Evolutionary conservation across 257 asterid species (phyloP).

Genomic region (Petrea volubilis): DNA sequence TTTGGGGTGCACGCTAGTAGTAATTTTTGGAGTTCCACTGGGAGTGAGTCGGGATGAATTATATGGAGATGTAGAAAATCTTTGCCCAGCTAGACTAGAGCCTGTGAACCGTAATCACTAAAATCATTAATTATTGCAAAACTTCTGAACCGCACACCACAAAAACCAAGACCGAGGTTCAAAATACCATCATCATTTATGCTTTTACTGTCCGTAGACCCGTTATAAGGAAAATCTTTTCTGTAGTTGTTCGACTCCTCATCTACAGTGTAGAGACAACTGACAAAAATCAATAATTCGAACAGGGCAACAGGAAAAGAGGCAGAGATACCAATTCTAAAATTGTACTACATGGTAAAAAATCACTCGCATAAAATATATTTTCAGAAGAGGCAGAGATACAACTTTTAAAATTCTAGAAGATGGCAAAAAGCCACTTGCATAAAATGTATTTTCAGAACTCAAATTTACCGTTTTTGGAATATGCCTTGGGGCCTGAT

Average conservation of each 20-base stretch:
- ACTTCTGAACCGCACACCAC: not conserved
- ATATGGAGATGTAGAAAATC: slow-evolving; percentile 45
- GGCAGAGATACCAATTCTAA: not conserved
- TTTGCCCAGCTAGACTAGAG: slow-evolving; percentile 48
- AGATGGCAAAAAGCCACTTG: not conserved
- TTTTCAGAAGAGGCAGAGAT: not conserved
- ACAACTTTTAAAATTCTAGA: not conserved
- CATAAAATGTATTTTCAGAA: not conserved
- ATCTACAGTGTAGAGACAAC: slow-evolving; percentile 36
- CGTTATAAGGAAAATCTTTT: slow-evolving; percentile 37
- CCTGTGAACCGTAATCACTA: slow-evolving; percentile 33
- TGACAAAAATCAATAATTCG: not conserved
- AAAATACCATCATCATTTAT: slow-evolving; percentile 43
- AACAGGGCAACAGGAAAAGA: not conserved
- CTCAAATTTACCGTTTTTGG: slow-evolving; percentile 46
- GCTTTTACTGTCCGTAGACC: slow-evolving; percentile 43
- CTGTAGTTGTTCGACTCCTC: slow-evolving; percentile 42
- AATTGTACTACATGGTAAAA: no score
- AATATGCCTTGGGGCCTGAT: slow-evolving; percentile 40
- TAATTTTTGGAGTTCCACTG: slow-evolving; percentile 52
- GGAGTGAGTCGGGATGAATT: slow-evolving; percentile 52
- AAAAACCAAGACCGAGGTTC: slow-evolving; percentile 11
- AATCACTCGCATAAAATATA: not conserved
- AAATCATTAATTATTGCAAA: slow-evolving; percentile 12
- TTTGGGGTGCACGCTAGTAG: slow-evolving; percentile 52